A percentile compares a stretch with the other conserved stretches of the same genome.
Evolutionary conservation across 257 asterid genomes (phyloP).

Genomic region (Primulina eburnea): DNA sequence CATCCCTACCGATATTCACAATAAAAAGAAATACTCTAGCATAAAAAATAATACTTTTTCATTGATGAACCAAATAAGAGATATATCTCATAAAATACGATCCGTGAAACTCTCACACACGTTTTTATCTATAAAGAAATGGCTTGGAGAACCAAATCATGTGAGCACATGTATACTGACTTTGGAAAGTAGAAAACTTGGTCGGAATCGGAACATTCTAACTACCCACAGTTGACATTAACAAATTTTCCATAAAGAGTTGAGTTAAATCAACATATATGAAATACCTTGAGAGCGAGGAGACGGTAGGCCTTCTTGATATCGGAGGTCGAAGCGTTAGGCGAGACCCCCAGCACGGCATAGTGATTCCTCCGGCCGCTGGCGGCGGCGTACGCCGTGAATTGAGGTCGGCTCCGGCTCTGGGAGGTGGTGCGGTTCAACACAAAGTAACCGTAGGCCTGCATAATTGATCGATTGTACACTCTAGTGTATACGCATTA

Average conservation of each 20-base stretch:
- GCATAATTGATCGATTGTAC: slow-evolving; percentile 27
- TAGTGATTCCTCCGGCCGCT: slow-evolving; percentile 57
- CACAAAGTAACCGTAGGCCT: slow-evolving; percentile 43
- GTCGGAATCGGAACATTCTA: too few species aligned
- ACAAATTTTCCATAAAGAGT: too few species aligned
- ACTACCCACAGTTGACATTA: too few species aligned
- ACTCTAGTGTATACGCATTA: background rate
- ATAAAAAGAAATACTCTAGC: too few species aligned
- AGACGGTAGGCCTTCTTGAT: slow-evolving; percentile 73
- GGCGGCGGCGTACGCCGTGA: slow-evolving; percentile 37
- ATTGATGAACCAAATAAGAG: too few species aligned
- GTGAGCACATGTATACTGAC: too few species aligned
- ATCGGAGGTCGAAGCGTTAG: slow-evolving; percentile 54
- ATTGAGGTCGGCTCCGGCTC: slow-evolving; percentile 27
- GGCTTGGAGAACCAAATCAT: too few species aligned
- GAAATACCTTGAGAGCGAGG: slow-evolving; percentile 75
- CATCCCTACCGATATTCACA: too few species aligned
- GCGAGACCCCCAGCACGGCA: slow-evolving; percentile 57
- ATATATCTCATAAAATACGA: too few species aligned
- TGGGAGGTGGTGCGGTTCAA: slow-evolving; percentile 40
- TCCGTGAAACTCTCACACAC: too few species aligned
- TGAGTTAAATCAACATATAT: background rate
- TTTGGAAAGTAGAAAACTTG: background rate
- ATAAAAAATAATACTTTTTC: too few species aligned
- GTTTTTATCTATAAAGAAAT: too few species aligned